Base-by-base conservation (phyloP, 2,329 filamentous ascomycete species). In the Exophiala mesophila region DNA sequence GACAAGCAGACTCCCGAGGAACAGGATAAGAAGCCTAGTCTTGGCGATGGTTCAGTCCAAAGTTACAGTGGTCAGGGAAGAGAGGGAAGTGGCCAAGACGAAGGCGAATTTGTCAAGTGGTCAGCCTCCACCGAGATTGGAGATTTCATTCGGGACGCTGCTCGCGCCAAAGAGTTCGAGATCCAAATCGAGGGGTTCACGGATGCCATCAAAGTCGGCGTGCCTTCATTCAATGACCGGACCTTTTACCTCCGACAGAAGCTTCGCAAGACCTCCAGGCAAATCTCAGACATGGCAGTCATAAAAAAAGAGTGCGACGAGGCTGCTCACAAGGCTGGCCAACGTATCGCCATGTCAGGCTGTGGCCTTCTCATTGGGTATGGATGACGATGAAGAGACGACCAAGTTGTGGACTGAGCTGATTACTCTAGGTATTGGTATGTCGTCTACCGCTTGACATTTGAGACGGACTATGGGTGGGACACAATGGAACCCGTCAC, bases 101-200 rank as follows among this genome's bases (percentile, higher is more conserved):
- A 61, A 15, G 55, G 60, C 43, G 76, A 78, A 40, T 92, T 90
- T 69, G 86, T 95, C 2, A 81, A 88, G 20, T 96, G 89, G 89
- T 88, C 83, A 32, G 80, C 81, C 30, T 86, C 82, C 20, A 95
- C 89, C 1, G 89, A 96, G 61, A 84, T 96, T 21, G 89, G 89
- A 7, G 89, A 95, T 65, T 96, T 96, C 59, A 92, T 96, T 52
- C 80, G 88, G 6, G 89, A 96, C 59, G 88, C 89, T 0, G 86
- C 88, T 0, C 74, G 86, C 3, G 86, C 85, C 0, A 80, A 85
- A 41, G 87, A 94, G 59, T 95, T 96, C 59, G 80, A 83, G 3
- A 80, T 96, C 31, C 78, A 83, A 39, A 86, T 96, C 43, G 84
- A 94, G 59, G 86, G 86, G 0, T 71, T 73, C 0, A 68, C 73